Percentiles rank a stretch among this genome's conserved stretches.
Conservation (phyloP, 768 basidiomycete species). For the Pulveroboletus ravenelii region DNA sequence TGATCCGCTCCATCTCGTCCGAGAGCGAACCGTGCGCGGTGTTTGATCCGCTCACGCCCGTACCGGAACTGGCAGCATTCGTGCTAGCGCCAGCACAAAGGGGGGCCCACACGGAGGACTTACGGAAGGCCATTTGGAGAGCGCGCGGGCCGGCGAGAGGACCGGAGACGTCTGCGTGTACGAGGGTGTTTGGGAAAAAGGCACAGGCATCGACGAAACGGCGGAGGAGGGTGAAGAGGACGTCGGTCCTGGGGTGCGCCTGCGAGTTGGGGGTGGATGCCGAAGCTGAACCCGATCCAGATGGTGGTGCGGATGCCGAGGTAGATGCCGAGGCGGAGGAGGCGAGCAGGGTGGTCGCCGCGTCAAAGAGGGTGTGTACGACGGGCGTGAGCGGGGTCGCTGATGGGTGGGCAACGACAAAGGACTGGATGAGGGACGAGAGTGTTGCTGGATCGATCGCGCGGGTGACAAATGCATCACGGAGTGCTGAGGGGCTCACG, state of each 20-base stretch:
- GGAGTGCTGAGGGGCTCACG: slow-evolving; percentile 26
- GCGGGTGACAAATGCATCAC: slow-evolving; percentile 30
- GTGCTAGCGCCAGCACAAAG: not conserved
- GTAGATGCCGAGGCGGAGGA: slow-evolving; percentile 18
- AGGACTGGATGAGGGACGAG: slow-evolving; percentile 51
- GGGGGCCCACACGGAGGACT: slow-evolving; percentile 50
- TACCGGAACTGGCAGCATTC: not conserved
- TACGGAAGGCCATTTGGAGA: slow-evolving; percentile 56
- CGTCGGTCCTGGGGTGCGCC: slow-evolving; percentile 7
- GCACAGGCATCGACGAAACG: slow-evolving; percentile 49
- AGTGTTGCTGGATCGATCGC: slow-evolving; percentile 45
- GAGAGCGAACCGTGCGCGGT: slow-evolving; percentile 35
- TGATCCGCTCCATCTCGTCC: slow-evolving; percentile 62
- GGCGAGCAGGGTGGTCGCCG: slow-evolving; percentile 29
- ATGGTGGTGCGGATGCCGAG: slow-evolving; percentile 25
- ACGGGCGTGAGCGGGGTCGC: slow-evolving; percentile 47
- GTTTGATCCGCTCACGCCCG: too few relatives aligned
- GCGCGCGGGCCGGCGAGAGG: slow-evolving; percentile 54
- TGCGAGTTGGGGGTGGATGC: slow-evolving; percentile 16
- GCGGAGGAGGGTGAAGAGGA: slow-evolving; percentile 31
- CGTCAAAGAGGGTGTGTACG: slow-evolving; percentile 53
- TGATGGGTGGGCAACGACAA: slow-evolving; percentile 44
- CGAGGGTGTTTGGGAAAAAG: slow-evolving; percentile 44
- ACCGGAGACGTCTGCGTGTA: slow-evolving; percentile 53
- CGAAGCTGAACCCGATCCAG: slow-evolving; percentile 33